A percentile compares a stretch with the other conserved stretches of the same genome.
Evolutionary conservation across 1,284 basidiomycete genomes (phyloP).

Genomic region (Cutaneotrichosporon cavernicola): DNA sequence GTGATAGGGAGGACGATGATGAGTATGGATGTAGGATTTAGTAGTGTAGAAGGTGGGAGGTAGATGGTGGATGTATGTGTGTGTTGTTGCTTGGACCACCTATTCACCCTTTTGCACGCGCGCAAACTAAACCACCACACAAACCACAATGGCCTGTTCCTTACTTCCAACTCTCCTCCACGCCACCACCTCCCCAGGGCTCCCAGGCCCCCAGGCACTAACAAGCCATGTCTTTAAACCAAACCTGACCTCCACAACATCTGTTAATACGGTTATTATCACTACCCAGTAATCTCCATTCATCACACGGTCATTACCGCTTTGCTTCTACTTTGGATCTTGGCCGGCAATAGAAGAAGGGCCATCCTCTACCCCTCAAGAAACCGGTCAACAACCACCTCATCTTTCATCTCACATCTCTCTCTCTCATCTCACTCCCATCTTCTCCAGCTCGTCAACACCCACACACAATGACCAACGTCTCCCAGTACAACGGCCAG

Average conservation of each 20-base stretch:
- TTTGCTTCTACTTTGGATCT: not conserved
- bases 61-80: not conserved
- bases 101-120: not conserved
- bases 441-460: not conserved
- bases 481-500: conserved; percentile 29
- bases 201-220: not conserved
- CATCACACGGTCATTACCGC: not conserved
- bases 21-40: not conserved
- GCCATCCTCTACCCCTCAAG: not conserved
- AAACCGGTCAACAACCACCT: not conserved
- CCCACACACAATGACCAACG: conserved; percentile 5
- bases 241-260: too few species aligned
- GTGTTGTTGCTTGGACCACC: not conserved
- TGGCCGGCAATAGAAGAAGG: not conserved
- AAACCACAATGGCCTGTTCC: not conserved
- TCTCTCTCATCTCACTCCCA: not conserved
- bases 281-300: not conserved
- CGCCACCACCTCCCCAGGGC: too few species aligned
- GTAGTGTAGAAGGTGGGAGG: not conserved
- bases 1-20: not conserved
- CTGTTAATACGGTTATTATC: not conserved
- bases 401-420: not conserved
- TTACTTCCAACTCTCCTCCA: not conserved
- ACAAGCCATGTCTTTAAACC: not conserved
- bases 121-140: not conserved